Evolutionary conservation across 495 filamentous ascomycete genomes (phyloP).

Genomic region (Xylaria bambusicola): DNA sequence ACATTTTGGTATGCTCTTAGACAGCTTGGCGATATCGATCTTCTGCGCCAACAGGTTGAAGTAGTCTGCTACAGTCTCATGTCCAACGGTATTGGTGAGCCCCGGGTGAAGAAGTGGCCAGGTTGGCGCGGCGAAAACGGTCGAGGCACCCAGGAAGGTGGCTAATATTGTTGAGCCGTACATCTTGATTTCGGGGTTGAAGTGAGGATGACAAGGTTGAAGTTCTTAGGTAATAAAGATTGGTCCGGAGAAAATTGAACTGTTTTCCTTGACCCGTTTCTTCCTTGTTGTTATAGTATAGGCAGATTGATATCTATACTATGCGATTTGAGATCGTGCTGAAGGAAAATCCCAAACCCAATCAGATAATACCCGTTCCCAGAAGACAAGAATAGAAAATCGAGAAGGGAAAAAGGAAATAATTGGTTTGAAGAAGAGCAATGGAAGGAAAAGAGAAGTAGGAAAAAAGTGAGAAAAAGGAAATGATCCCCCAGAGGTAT

Average conservation of each 20-base stretch:
- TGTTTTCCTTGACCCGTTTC: slow-evolving; percentile 5
- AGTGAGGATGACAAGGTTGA: neutral
- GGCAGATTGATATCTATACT: too few relatives aligned
- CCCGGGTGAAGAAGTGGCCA: slow-evolving; percentile 41
- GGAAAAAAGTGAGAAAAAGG: slow-evolving; percentile 38
- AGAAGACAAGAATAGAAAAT: slow-evolving; percentile 29
- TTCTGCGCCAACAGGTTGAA: slow-evolving; percentile 55
- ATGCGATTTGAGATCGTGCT: slow-evolving; percentile 12
- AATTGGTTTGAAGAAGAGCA: slow-evolving; percentile 28
- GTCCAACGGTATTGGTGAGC: slow-evolving; percentile 34
- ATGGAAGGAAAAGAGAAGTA: slow-evolving; percentile 33
- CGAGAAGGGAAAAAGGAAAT: slow-evolving; percentile 27
- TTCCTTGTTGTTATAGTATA: slow-evolving; percentile 1
- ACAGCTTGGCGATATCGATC: slow-evolving; percentile 41
- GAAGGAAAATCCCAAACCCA: slow-evolving; percentile 12
- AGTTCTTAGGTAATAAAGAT: neutral
- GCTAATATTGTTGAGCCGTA: slow-evolving; percentile 45
- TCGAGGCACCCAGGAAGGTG: slow-evolving; percentile 45
- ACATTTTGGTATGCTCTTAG: slow-evolving; percentile 46
- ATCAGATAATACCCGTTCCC: slow-evolving; percentile 12
- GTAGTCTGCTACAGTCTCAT: slow-evolving; percentile 52
- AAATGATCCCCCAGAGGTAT: slow-evolving; percentile 30
- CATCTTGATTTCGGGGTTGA: slow-evolving; percentile 36
- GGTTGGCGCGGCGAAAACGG: slow-evolving; percentile 50
- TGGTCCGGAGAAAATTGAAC: neutral